Evolutionary conservation across 208 protist genomes (phyloP).

Genomic region (Trypanosoma boissoni): DNA sequence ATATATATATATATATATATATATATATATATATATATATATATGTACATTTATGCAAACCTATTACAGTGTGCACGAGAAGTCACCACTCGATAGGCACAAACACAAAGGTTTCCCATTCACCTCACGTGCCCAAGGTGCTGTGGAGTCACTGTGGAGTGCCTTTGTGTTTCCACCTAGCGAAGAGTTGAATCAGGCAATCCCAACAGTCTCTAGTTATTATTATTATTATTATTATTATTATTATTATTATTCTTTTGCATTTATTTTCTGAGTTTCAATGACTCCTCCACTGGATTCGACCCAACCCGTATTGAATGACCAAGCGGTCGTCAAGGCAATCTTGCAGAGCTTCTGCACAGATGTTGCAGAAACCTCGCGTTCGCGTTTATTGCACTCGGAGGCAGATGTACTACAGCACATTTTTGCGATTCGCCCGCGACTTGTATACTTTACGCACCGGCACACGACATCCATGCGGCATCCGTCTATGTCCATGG

Average conservation of each 20-base stretch:
- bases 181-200: too few relatives aligned
- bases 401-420: constrained; percentile 68
- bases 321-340: constrained; percentile 21
- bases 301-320: too few relatives aligned
- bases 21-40: constrained; percentile 2
- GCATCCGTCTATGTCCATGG: constrained; percentile 80
- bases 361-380: constrained; percentile 47
- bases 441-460: constrained; percentile 67
- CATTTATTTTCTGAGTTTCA: too few relatives aligned
- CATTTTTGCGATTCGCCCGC: constrained; percentile 61
- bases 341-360: constrained; percentile 71
- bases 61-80: neutral
- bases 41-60: neutral
- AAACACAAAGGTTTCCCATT: too few relatives aligned
- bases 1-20: neutral
- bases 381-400: constrained; percentile 32
- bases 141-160: too few relatives aligned
- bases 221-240: too few relatives aligned
- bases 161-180: too few relatives aligned
- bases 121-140: too few relatives aligned
- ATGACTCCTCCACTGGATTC: too few relatives aligned
- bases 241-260: too few relatives aligned
- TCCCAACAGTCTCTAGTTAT: too few relatives aligned
- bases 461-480: constrained; percentile 66
- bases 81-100: too few relatives aligned